Percentiles rank a stretch among this genome's conserved stretches.
Conservation (phyloP, 176 grass and related monocot genomes). For the Eragrostis curvula region DNA sequence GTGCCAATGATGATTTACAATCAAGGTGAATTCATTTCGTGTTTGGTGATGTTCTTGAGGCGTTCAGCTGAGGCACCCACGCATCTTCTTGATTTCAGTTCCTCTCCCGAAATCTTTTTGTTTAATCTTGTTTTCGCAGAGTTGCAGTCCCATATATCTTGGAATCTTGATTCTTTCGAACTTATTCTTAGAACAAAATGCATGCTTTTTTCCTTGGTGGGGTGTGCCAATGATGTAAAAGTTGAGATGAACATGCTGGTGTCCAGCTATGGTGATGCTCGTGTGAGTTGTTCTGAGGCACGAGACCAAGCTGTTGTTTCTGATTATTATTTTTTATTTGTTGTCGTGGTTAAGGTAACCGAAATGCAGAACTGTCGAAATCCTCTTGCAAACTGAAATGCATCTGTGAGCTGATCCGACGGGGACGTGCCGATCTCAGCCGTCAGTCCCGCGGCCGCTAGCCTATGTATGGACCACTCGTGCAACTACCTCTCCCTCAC, state of each 20-base stretch:
- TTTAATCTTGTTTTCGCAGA: background rate
- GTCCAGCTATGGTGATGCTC: no score
- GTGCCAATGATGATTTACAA: background rate
- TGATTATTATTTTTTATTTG: no score
- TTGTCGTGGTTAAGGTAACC: no score
- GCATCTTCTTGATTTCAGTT: background rate
- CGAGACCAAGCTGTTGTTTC: no score
- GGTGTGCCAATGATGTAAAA: no score
- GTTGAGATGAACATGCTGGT: no score
- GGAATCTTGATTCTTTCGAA: background rate
- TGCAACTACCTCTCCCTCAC: background rate
- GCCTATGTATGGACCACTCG: background rate
- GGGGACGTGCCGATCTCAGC: no score
- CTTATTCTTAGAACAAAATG: background rate
- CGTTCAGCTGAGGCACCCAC: constrained; percentile 22
- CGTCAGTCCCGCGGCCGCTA: background rate
- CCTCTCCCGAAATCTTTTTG: background rate
- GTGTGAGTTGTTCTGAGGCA: no score
- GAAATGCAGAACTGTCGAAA: no score
- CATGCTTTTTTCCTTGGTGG: no score
- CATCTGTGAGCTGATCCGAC: no score
- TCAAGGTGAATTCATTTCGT: constrained; percentile 23
- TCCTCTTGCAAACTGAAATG: no score
- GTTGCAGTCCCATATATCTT: background rate
- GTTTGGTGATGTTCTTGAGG: constrained; percentile 32